Conservation (phyloP, 1,284 basidiomycete genomes). For the Puccinia triticina region DNA sequence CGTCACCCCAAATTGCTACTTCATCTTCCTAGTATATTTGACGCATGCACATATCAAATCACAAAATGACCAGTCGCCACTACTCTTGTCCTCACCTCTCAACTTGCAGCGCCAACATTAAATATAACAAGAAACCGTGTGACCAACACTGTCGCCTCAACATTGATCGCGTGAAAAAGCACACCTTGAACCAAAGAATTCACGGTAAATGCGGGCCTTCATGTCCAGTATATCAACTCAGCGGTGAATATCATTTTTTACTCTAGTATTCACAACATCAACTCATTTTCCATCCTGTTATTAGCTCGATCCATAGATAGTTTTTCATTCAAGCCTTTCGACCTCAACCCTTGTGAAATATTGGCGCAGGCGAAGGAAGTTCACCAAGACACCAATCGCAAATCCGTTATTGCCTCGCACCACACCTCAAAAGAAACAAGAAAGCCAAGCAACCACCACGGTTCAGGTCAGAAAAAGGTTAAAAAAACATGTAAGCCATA, state of each 20-base stretch:
- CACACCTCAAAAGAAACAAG: neutral
- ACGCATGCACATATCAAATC: too few species aligned
- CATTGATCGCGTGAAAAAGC: neutral
- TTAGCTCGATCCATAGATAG: neutral
- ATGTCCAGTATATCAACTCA: neutral
- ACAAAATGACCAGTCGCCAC: too few species aligned
- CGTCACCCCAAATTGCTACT: too few species aligned
- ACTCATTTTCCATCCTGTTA: neutral
- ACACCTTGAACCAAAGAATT: conserved; percentile 9
- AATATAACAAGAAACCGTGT: conserved; percentile 7
- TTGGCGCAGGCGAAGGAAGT: neutral
- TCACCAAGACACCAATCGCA: neutral
- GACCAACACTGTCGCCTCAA: neutral
- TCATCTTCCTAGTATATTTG: too few species aligned
- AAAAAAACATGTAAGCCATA: neutral
- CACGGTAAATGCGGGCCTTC: neutral
- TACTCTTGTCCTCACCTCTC: conserved; percentile 5
- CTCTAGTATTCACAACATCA: neutral
- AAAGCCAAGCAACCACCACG: neutral
- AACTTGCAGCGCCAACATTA: neutral
- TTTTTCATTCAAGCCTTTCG: neutral
- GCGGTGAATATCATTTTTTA: neutral
- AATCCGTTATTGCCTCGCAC: neutral
- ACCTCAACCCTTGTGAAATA: neutral
- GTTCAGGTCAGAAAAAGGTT: neutral